Base-by-base conservation (phyloP, 2,329 filamentous ascomycete species). In the Lasiodiplodia citricola region DNA sequence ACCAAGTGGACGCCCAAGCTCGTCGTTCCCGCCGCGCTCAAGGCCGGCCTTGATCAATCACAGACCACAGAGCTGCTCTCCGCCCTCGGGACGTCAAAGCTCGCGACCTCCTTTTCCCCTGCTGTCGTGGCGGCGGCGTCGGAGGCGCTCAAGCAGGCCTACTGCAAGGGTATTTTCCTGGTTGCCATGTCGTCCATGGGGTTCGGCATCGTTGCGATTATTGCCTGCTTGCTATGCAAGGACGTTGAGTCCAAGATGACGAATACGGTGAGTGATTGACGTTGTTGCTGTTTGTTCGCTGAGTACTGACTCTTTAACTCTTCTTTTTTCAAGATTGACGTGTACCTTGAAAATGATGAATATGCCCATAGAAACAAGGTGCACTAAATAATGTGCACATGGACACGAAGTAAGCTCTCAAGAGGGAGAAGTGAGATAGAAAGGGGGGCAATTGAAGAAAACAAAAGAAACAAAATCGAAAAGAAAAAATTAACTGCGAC, bases 121-220 rank as follows among this genome's bases (percentile, higher is more conserved):
- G 73, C 71, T 0, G 74, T 75, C 23, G 72, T 70, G 4, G 68
- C 66, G 11, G 73, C 72, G 37, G 73, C 70, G 13, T 71, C 72
- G 25, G 71, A 68, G 52, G 73, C 73, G 3, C 72, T 73, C 68
- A 68, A 74, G 56, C 72, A 72, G 70, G 72, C 70, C 47, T 75
- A 76, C 41, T 64, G 52, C 50, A 66, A 66, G 23, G 63, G 25
- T 1, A 71, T 74, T 10, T 67, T 72, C 3, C 69, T 69, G 3
- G 65, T 74, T 1, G 55, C 71, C 8, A 71, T 70, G 13, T 71
- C 71, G 23, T 71, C 70, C 8, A 54, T 75, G 67, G 71, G 72
- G 38, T 74, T 72, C 60, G 70, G 71, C 16, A 41, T 74, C 21
- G 23, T 72, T 18, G 70, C 71, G 10, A 72, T 74, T 23, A 70